These are phyloP conservation scores for Dactylellina haptotyla DNA, from an alignment of 2,329 filamentous ascomycete species.

Conservation along the genomic window DNA sequence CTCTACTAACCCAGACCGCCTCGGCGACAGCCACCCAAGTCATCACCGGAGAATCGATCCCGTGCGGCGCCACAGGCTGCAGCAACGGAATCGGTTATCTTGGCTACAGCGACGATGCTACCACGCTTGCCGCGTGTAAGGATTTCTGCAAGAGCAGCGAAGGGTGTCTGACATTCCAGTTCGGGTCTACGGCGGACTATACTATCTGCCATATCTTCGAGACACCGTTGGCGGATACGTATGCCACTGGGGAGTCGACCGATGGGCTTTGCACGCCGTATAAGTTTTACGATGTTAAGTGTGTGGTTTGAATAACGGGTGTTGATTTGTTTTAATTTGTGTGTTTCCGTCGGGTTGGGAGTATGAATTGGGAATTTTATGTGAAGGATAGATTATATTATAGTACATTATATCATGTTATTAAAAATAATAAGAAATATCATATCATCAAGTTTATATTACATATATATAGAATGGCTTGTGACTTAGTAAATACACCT, in stretches of 20 bases:
- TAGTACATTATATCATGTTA: no score
- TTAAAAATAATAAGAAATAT: no score
- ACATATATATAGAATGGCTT: no score
- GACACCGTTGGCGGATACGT: slow-evolving; percentile 5
- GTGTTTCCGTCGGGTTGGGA: no score
- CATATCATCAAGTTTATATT: no score
- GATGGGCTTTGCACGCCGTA: slow-evolving; percentile 1
- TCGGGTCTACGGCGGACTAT: not conserved
- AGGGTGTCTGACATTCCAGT: slow-evolving; percentile 11
- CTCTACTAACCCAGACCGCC: not conserved
- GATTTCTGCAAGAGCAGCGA: slow-evolving; percentile 6
- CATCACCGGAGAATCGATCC: not conserved
- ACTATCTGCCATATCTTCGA: slow-evolving; percentile 18
- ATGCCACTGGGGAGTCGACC: slow-evolving; percentile 17
- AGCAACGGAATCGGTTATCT: not conserved
- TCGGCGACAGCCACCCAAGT: not conserved
- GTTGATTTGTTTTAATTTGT: no score
- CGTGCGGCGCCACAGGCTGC: slow-evolving; percentile 14
- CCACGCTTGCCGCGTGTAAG: not conserved
- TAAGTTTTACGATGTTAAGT: slow-evolving; percentile 21
- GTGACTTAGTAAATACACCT: no score
- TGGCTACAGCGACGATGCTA: not conserved
- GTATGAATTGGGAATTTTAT: no score
- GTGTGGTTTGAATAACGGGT: slow-evolving; percentile 22
- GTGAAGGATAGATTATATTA: no score